Base-by-base conservation (phyloP, 1,284 basidiomycete species). In the Fomitopsis palustris region DNA sequence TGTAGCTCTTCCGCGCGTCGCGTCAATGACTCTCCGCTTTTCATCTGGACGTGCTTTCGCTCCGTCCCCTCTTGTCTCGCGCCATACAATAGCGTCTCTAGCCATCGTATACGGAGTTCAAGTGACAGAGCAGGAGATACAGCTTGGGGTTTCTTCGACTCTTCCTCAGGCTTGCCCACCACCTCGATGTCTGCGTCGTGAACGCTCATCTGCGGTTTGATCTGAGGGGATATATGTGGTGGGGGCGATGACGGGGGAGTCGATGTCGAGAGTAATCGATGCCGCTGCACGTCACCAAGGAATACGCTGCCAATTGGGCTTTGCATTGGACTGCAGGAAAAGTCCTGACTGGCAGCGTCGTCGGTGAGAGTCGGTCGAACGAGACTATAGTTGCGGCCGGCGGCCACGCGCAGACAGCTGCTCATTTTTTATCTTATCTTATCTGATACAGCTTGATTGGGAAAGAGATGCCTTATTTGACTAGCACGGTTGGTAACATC, bases 71-170 rank as follows among this genome's bases (percentile, higher is more conserved):
- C 79, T 59, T 81, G 80, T 55, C 81, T 82, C 27, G 87, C 79
- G 39, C 90, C 91, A 37, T 85, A 72, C 7, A 92, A 74, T 55
- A 93, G 75, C 12, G 88, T 87, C 68, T 92, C 90, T 0, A 93
- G 74, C 88, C 88, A 91, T 57, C 87, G 77, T 33, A 92, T 70
- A 1, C 90, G 81, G 33, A 93, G 75, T 65, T 92, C 87, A 8
- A 93, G 74, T 2, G 90, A 86, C 16, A 90, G 75, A 0, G 71
- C 73, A 2, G 90, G 86, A 43, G 86, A 81, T 54, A 93, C 84
- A 19, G 74, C 68, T 2, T 75, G 75, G 38, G 65, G 67, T 56
- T 58, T 54, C 38, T 33, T 12, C 57, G 65, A 47, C 54, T 65
- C 63, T n/a, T 25, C 47, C 14, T 38, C 41, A 8, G 53, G 62